Conservation (phyloP, 306 rosid species). For the Rosa multiflora region DNA sequence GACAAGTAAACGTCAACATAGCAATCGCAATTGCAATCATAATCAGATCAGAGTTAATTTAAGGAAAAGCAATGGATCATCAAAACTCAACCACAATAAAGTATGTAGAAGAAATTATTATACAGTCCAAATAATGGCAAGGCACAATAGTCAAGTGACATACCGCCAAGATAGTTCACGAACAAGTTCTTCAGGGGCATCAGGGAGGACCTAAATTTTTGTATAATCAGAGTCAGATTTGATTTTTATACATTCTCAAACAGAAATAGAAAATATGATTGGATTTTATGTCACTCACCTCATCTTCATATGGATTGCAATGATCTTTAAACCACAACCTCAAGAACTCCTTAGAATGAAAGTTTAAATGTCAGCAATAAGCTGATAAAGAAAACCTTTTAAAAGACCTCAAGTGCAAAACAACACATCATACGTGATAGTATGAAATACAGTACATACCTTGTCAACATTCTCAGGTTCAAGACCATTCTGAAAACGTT, state of each 20-base stretch:
- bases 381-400: not conserved
- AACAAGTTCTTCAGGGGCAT: slow-evolving; percentile 93
- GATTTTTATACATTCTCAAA: slow-evolving; percentile 18
- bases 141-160: slow-evolving; percentile 19
- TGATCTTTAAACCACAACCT: slow-evolving; percentile 96
- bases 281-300: slow-evolving; percentile 47
- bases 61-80: not conserved
- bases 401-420: not conserved
- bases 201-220: slow-evolving; percentile 80
- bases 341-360: slow-evolving; percentile 72
- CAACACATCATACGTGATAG: not conserved
- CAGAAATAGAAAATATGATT: not conserved
- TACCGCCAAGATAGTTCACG: slow-evolving; percentile 94
- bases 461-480: slow-evolving; percentile 97
- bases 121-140: not conserved
- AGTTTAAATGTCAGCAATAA: slow-evolving; percentile 23
- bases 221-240: slow-evolving; percentile 28
- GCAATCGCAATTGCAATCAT: not conserved
- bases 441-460: slow-evolving; percentile 40
- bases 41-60: not conserved
- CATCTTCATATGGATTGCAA: slow-evolving; percentile 89
- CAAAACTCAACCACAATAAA: slow-evolving; percentile 5
- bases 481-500: slow-evolving; percentile 67
- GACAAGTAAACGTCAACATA: not conserved
- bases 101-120: not conserved